A percentile compares a stretch with the other conserved stretches of the same genome.
These are phyloP conservation scores for Coffea humblotiana DNA, from an alignment of 305 asterid genomes.

Conservation along the genomic window DNA sequence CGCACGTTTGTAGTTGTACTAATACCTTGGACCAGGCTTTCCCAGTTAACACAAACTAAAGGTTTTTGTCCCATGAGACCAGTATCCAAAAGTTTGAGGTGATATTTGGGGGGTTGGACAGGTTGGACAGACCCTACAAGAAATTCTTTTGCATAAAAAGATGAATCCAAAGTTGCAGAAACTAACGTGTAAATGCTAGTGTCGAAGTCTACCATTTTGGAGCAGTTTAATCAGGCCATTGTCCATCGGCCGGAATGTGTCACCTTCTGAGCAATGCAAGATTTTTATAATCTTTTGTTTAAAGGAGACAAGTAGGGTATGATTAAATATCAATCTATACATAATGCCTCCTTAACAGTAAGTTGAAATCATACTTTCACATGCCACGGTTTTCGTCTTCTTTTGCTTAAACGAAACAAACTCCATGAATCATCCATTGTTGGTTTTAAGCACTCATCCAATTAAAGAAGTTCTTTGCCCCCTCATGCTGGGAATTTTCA, in stretches of 20 bases:
- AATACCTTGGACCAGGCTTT: not conserved
- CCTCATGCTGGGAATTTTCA: not conserved
- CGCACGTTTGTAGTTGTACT: not conserved
- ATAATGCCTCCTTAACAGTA: constrained; percentile 7
- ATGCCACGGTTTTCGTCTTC: constrained; percentile 3
- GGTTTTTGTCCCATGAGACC: not conserved
- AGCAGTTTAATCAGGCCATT: not conserved
- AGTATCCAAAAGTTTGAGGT: not conserved
- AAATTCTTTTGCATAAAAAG: not conserved
- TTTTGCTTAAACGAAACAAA: constrained; percentile 1
- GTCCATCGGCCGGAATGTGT: not conserved
- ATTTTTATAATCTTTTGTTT: not conserved
- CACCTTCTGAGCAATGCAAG: constrained; percentile 1
- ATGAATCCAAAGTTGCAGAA: not conserved
- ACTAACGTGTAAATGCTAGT: not conserved
- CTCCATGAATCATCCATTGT: not conserved
- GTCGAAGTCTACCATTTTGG: not conserved
- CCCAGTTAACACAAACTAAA: not conserved
- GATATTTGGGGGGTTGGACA: constrained; percentile 2
- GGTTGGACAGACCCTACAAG: constrained; percentile 5
- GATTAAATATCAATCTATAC: not conserved
- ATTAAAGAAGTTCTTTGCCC: not conserved
- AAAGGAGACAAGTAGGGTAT: constrained; percentile 6
- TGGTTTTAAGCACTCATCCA: not conserved
- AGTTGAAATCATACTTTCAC: constrained; percentile 4